These are phyloP conservation scores for Apiospora koreana DNA, from an alignment of 2,329 filamentous ascomycete genomes.

Conservation along the genomic window DNA sequence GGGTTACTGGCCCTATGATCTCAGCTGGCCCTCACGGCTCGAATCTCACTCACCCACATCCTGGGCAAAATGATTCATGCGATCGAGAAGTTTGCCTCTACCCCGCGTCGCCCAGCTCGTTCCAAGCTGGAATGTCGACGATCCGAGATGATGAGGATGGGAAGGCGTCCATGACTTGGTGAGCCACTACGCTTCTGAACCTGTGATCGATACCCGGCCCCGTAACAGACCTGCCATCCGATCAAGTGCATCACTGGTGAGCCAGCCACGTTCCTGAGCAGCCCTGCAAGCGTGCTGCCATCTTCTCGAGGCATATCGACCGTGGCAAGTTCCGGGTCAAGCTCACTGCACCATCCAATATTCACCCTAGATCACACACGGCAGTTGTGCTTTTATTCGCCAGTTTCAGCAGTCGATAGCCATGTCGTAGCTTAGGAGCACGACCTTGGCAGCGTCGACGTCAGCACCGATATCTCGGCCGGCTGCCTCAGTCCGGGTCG, in stretches of 20 bases:
- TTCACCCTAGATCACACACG: not conserved
- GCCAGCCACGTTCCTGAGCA: not conserved
- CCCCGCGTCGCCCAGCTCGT: constrained; percentile 5
- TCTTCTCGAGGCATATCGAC: not conserved
- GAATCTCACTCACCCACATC: not conserved
- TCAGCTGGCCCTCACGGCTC: not conserved
- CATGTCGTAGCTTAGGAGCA: not conserved
- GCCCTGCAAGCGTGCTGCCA: not conserved
- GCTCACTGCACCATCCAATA: not conserved
- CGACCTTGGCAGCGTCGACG: not conserved
- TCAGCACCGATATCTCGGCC: not conserved
- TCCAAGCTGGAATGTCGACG: constrained; percentile 22
- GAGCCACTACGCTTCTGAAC: too few species aligned
- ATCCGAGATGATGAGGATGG: constrained; percentile 32
- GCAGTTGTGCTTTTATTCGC: not conserved
- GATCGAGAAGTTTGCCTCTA: constrained; percentile 12
- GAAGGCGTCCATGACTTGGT: not conserved
- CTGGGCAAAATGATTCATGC: not conserved
- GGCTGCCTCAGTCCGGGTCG: not conserved
- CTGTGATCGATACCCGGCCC: not conserved
- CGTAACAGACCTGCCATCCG: not conserved
- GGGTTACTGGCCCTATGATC: not conserved
- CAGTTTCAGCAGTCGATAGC: not conserved
- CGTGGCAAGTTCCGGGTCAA: not conserved
- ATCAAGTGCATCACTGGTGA: not conserved